These are phyloP conservation scores for Diversispora eburnea DNA, from an alignment of 192 early-diverging fungal species.

Conservation along the genomic window DNA sequence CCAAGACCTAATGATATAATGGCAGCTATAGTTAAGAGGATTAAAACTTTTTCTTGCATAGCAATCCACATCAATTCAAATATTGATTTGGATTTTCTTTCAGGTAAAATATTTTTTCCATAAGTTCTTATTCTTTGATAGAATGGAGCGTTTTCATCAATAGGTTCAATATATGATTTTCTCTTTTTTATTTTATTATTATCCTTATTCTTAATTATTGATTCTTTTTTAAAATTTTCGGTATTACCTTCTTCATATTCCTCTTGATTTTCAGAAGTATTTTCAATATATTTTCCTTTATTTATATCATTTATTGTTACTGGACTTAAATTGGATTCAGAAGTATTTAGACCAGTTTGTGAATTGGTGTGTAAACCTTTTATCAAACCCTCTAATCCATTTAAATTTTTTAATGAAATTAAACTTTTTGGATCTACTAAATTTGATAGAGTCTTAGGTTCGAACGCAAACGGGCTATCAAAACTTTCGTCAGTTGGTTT, in stretches of 20 bases:
- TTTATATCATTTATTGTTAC: neutral
- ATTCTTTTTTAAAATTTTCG: neutral
- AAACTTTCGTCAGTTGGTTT: neutral
- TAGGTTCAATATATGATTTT: no score
- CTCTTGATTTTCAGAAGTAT: neutral
- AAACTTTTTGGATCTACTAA: conserved; percentile 59
- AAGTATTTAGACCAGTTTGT: conserved; percentile 41
- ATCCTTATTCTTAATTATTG: neutral
- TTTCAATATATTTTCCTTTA: neutral
- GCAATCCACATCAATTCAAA: conserved; percentile 77
- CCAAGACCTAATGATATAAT: conserved; percentile 75
- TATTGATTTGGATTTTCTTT: conserved; percentile 63
- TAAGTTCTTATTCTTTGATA: conserved; percentile 54
- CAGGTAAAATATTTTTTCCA: conserved; percentile 70
- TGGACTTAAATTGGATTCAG: neutral
- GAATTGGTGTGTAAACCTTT: conserved; percentile 47
- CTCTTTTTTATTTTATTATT: no score
- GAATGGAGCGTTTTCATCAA: conserved; percentile 28
- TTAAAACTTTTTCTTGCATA: conserved; percentile 77
- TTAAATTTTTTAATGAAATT: conserved; percentile 36
- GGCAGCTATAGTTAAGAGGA: conserved; percentile 73
- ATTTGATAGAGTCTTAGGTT: conserved; percentile 41
- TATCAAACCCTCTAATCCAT: conserved; percentile 50
- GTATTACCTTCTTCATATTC: conserved; percentile 3
- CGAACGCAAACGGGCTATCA: conserved; percentile 43